Percentiles rank a stretch among this genome's conserved stretches.
phyloP scores from a whole-genome alignment of 2,329 filamentous ascomycete genomes.

The Pseudogymnoascus sp. region DNA sequence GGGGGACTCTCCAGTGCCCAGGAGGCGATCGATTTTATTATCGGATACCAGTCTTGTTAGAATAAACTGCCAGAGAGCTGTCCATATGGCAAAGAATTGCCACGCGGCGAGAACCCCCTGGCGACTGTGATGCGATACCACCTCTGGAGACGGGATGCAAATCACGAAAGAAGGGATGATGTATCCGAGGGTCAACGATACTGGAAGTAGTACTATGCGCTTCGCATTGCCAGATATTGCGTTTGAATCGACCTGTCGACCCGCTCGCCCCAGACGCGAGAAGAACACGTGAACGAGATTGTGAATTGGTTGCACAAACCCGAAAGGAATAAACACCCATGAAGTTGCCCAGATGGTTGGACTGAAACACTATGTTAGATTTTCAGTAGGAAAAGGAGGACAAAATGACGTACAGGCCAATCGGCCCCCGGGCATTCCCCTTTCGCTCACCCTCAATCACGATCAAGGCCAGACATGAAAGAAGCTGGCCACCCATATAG shows the following conservation, averaged over 20 bases:
- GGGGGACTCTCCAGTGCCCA: background rate
- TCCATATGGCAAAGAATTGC: constrained; percentile 44
- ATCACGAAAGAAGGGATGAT: constrained; percentile 38
- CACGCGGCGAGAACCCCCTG: constrained; percentile 42
- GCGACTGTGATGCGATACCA: constrained; percentile 35
- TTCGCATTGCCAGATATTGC: background rate
- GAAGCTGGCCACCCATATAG: constrained; percentile 24
- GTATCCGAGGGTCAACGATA: constrained; percentile 37
- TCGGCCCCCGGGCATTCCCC: constrained; percentile 35
- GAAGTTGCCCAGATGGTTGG: background rate
- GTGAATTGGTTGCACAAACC: background rate
- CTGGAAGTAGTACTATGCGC: constrained; percentile 28
- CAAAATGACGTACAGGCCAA: constrained; percentile 33
- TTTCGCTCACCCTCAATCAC: constrained; percentile 38
- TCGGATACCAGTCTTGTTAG: constrained; percentile 13
- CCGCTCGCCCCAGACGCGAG: background rate
- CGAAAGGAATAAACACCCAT: background rate
- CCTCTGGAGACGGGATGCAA: constrained; percentile 34
- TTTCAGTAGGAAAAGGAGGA: background rate
- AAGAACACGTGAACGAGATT: background rate
- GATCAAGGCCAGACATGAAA: constrained; percentile 27
- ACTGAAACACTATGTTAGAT: background rate
- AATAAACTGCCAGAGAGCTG: constrained; percentile 33
- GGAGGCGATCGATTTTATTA: background rate
- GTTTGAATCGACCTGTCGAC: background rate